Base-by-base conservation (phyloP, 1,284 basidiomycete genomes). In the Hymenochaete sp. region DNA sequence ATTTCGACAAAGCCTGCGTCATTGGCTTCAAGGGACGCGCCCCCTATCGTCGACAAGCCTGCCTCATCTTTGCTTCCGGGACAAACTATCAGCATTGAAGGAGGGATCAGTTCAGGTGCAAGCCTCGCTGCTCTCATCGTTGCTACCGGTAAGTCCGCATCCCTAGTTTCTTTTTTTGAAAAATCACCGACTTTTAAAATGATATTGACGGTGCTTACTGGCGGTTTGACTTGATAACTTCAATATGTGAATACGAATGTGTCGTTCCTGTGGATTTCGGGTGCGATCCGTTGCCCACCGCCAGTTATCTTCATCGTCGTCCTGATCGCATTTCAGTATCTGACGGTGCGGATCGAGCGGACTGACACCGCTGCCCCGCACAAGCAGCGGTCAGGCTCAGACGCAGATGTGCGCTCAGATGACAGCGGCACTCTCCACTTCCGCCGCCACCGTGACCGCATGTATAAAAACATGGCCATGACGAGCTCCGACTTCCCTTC, bases 281-380 rank as follows among this genome's bases (percentile, higher is more conserved):
- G n/a, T n/a, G n/a, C n/a, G n/a, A n/a, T n/a, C n/a, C n/a, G n/a
- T n/a, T n/a, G n/a, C n/a, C n/a, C n/a, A n/a, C n/a, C n/a, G n/a
- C n/a, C n/a, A 50, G 48, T 42, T 28, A 28, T 50, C 22, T 50
- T 50, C 40, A 46, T 50, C 28, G n/a, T 36, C 27, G 44, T 50
- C 16, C 8, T 50, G 7, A 31, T 42, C 6, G 16, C 39, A 7
- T 50, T 46, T 41, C 48, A 50, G 24, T 46, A 42, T 40, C 21
- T 50, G n/a, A n/a, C n/a, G n/a, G n/a, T n/a, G n/a, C n/a, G n/a
- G n/a, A n/a, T n/a, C n/a, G n/a, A n/a, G n/a, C n/a, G n/a, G n/a
- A n/a, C n/a, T n/a, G n/a, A n/a, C n/a, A n/a, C n/a, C n/a, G n/a
- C n/a, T n/a, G n/a, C n/a, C n/a, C n/a, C n/a, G n/a, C n/a, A 25